These are phyloP conservation scores for Pyronema omphalodes DNA, from an alignment of 495 filamentous ascomycete species.

Conservation along the genomic window DNA sequence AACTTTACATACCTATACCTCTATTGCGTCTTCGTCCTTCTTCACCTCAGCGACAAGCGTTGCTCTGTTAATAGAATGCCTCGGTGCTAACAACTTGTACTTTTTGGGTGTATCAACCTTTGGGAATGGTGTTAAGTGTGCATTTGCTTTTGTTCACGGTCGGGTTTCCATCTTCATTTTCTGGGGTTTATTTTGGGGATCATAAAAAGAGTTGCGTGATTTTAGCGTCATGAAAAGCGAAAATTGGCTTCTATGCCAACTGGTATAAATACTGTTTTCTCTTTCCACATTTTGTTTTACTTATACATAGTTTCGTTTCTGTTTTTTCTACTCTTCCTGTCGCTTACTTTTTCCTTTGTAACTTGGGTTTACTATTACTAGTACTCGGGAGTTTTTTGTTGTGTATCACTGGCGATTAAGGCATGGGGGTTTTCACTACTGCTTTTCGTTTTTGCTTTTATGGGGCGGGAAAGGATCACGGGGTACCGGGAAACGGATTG, in stretches of 20 bases:
- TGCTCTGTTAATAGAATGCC: slow-evolving; percentile 25
- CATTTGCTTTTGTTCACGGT: slow-evolving; percentile 21
- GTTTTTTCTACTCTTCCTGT: slow-evolving; percentile 20
- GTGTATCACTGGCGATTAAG: too few species aligned
- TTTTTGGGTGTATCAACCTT: slow-evolving; percentile 24
- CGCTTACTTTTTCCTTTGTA: slow-evolving; percentile 13
- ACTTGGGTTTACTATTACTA: background rate
- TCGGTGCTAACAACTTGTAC: slow-evolving; percentile 23
- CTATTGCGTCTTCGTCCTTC: slow-evolving; percentile 9
- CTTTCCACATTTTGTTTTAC: slow-evolving; percentile 2
- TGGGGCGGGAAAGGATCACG: too few species aligned
- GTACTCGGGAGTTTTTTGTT: background rate
- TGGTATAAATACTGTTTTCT: slow-evolving; percentile 22
- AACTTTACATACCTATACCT: slow-evolving; percentile 1
- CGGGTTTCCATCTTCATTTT: slow-evolving; percentile 20
- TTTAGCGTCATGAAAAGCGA: slow-evolving; percentile 13
- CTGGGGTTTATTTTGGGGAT: slow-evolving; percentile 16
- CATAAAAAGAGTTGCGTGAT: slow-evolving; percentile 17
- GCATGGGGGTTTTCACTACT: too few species aligned
- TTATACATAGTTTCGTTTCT: slow-evolving; percentile 23
- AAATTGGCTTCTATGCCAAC: slow-evolving; percentile 13
- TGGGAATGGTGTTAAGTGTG: slow-evolving; percentile 24
- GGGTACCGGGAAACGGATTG: too few species aligned
- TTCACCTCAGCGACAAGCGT: slow-evolving; percentile 19
- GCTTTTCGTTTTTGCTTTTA: too few species aligned